These are phyloP conservation scores for Paramecium sexaurelia DNA, from an alignment of 73 alveolate species.

Conservation along the genomic window DNA sequence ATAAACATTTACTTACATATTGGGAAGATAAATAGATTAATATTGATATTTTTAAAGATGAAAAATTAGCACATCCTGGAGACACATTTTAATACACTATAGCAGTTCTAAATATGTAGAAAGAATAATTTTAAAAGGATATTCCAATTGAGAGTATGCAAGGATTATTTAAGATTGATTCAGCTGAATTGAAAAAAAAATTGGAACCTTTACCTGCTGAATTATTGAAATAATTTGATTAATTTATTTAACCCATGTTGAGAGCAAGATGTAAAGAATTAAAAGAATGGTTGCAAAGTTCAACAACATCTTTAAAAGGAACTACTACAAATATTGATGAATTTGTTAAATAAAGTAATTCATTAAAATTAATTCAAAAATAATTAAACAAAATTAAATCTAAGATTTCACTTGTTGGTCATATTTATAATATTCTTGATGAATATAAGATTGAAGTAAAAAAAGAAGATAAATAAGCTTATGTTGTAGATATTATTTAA, in stretches of 20 bases:
- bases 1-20: conserved; percentile 68
- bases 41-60: conserved; percentile 71
- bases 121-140: conserved; percentile 46
- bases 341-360: conserved; percentile 75
- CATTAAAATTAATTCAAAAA: conserved; percentile 69
- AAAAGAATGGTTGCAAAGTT: conserved; percentile 72
- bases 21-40: conserved; percentile 78
- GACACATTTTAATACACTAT: conserved; percentile 67
- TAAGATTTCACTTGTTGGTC: conserved; percentile 71
- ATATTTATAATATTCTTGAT: conserved; percentile 72
- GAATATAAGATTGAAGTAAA: conserved; percentile 72
- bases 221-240: conserved; percentile 66
- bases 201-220: conserved; percentile 70
- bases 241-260: conserved; percentile 74
- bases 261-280: conserved; percentile 69
- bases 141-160: conserved; percentile 28
- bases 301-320: conserved; percentile 64
- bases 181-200: conserved; percentile 35
- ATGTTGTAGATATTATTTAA: conserved; percentile 69
- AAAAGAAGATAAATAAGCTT: conserved; percentile 77
- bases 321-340: conserved; percentile 76
- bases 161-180: conserved; percentile 62
- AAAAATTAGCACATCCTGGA: conserved; percentile 76
- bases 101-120: conserved; percentile 32
- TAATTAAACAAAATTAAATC: conserved; percentile 66